Evolutionary conservation across 108 stramenopile species (phyloP), one percentile per base, ranked within the genome.

Genomic region (Conticribra guillardii): DNA sequence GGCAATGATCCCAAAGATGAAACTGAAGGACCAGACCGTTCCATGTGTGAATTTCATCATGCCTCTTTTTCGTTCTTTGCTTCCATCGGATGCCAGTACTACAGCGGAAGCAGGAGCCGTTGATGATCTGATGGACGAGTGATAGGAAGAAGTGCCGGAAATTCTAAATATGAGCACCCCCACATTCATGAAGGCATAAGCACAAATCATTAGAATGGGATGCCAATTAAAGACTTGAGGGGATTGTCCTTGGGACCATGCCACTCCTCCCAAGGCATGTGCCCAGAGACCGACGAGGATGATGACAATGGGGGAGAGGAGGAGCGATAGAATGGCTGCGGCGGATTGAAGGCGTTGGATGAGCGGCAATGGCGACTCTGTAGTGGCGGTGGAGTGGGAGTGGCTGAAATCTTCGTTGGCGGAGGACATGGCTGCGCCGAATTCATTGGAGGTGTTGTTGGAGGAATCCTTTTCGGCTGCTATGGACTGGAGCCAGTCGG

Each of bases 211-310:
- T 15, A 87, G 48, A 18, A 93, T 64, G 14, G 89, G 89, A 85
- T 93, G 92, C 82, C 85, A 90, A 68, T 90, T 90, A 81, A 93
- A 93, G 30, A 87, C 87, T n/a, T 62, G 68, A 51, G 85, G 85
- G 55, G 81, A 64, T 59, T 87, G 80, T 19, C 82, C 80, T 28
- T 64, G 44, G 21, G 32, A 54, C 84, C 84, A 88, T 8, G 79
- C 71, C 1, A 89, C 54, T 24, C 88, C 84, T 22, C 85, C 84
- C 37, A 69, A 49, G 31, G 47, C 48, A 21, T 55, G 60, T 15
- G 80, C 74, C 84, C 84, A 85, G 7, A 76, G 44, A 57, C 67
- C 60, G 8, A 76, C 75, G 19, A 76, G 51, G 32, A 69, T 50
- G 23, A 76, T 69, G 29, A 67, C 52, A 17, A 69, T 48, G 46